Evolutionary conservation across 2,329 filamentous ascomycete genomes (phyloP).

Genomic region (Aspergillus uvarum): DNA sequence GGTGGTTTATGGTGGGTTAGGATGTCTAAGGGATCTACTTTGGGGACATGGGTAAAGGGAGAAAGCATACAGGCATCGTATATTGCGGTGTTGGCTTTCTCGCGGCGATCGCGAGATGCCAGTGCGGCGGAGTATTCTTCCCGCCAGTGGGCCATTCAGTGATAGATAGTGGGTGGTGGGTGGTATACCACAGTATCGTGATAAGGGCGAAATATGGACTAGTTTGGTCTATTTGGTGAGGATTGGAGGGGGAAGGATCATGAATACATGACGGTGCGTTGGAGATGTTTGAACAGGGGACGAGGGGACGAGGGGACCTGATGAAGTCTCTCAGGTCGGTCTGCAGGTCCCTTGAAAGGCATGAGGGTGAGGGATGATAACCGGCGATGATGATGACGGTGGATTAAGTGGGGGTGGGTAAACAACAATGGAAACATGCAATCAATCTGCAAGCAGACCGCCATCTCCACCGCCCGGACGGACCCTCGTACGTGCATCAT

Average conservation of each 20-base stretch:
- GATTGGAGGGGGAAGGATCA: not conserved
- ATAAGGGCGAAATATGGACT: no score
- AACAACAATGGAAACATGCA: no score
- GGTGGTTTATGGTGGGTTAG: not conserved
- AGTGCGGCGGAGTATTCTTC: constrained; percentile 78
- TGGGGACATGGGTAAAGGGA: not conserved
- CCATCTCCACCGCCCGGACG: constrained; percentile 32
- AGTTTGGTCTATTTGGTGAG: no score
- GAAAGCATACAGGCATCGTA: constrained; percentile 71
- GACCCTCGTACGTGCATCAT: constrained; percentile 35
- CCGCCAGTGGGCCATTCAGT: constrained; percentile 67
- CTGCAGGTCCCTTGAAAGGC: not conserved
- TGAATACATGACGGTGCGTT: constrained; percentile 11
- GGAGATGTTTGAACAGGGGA: not conserved
- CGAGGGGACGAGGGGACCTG: not conserved
- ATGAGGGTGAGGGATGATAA: not conserved
- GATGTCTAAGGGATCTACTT: no score
- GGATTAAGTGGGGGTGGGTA: not conserved
- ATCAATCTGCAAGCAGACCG: constrained; percentile 24
- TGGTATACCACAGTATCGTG: no score
- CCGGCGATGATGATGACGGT: constrained; percentile 18
- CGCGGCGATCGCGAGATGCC: constrained; percentile 67
- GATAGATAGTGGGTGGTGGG: no score
- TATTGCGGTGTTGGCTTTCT: constrained; percentile 64
- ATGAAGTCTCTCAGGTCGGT: not conserved